A percentile compares a stretch with the other conserved stretches of the same genome.
These are phyloP conservation scores for Paramecium octaurelia DNA, from an alignment of 73 alveolate species.

Conservation along the genomic window DNA sequence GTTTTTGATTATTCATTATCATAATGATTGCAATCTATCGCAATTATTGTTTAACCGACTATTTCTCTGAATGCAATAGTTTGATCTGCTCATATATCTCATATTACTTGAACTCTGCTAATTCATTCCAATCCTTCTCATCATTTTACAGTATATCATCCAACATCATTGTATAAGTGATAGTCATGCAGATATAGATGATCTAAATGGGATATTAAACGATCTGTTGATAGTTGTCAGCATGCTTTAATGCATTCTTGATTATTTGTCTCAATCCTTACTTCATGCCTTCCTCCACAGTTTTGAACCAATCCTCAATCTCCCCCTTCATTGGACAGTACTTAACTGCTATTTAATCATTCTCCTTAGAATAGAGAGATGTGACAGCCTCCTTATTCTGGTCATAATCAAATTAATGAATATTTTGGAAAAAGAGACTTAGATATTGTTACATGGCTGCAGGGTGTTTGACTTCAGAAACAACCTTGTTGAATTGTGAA, in stretches of 20 bases:
- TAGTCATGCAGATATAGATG: not conserved
- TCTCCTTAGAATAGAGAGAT: not conserved
- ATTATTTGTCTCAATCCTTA: not conserved
- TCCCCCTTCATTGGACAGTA: slow-evolving; percentile 7
- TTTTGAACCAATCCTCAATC: slow-evolving; percentile 1
- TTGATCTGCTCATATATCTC: not conserved
- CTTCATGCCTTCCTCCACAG: not conserved
- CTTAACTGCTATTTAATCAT: not conserved
- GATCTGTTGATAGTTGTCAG: not conserved
- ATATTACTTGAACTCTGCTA: not conserved
- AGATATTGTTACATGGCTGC: not conserved
- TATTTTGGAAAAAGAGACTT: not conserved
- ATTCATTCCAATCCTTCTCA: slow-evolving; percentile 2
- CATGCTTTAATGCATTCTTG: not conserved
- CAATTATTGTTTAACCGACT: not conserved
- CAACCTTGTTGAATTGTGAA: not conserved
- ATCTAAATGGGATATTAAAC: not conserved
- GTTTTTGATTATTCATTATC: not conserved
- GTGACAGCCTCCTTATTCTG: not conserved
- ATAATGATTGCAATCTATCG: not conserved
- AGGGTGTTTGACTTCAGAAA: slow-evolving; percentile 5
- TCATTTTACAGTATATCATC: not conserved
- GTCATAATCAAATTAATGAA: not conserved
- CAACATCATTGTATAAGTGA: not conserved
- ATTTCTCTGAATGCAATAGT: not conserved